These are phyloP conservation scores for Aspergillus sp. DNA, from an alignment of 2,329 filamentous ascomycete genomes.

Conservation along the genomic window DNA sequence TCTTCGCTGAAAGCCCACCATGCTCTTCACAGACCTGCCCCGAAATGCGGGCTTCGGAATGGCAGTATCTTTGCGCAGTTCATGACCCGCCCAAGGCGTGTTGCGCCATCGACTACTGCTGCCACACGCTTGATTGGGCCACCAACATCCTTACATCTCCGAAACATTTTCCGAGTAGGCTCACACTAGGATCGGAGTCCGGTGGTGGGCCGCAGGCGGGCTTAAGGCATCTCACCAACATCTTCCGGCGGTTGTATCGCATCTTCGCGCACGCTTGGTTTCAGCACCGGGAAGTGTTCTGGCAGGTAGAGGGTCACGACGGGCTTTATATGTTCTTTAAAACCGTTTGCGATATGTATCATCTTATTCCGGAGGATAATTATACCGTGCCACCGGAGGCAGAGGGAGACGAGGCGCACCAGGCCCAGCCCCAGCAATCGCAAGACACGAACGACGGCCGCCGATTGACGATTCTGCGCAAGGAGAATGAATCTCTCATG, in stretches of 20 bases:
- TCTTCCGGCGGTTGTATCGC: constrained; percentile 88
- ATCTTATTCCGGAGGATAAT: constrained; percentile 85
- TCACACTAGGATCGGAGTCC: constrained; percentile 56
- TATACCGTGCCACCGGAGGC: constrained; percentile 94
- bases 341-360: constrained; percentile 90
- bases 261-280: constrained; percentile 99
- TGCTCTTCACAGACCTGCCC: constrained; percentile 89
- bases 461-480: constrained; percentile 38
- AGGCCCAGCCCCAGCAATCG: constrained; percentile 17
- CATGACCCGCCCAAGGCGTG: constrained; percentile 96
- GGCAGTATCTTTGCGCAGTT: constrained; percentile 98
- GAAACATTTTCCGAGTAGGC: constrained; percentile 89
- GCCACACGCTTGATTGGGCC: constrained; percentile 97
- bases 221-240: constrained; percentile 77
- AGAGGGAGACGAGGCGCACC: constrained; percentile 69
- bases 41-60: constrained; percentile 98
- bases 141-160: constrained; percentile 90
- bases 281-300: constrained; percentile 92
- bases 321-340: constrained; percentile 97
- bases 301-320: constrained; percentile 86
- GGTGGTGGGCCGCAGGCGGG: constrained; percentile 45
- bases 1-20: constrained; percentile 85
- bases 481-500: constrained; percentile 27
- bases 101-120: constrained; percentile 98
- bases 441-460: constrained; percentile 28